Evolutionary conservation across 371 early-diverging fungal species (phyloP), one percentile per base, ranked within the genome.

Genomic region (Cokeromyces recurvatus): DNA sequence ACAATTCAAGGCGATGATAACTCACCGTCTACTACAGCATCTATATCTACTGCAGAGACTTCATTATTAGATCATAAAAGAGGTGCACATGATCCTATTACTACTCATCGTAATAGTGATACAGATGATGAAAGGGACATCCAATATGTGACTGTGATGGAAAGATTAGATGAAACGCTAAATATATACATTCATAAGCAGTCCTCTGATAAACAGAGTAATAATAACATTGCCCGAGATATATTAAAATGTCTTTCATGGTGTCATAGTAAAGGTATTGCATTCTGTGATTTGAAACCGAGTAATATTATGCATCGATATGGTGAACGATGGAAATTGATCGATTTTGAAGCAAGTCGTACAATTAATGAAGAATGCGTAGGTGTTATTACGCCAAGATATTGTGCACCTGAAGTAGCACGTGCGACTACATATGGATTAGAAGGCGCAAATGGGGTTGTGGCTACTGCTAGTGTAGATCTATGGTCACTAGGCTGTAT

Each of bases 401-500:
- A 57, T 36, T 64, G 62, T 54, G 63, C 74, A 7, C 74, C 74
- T 48, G 74, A 74, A 46, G 74, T 74, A 0, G 74, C 74, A 9
- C 50, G 67, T 17, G 74, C 74, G 4, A 74, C 74, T 1, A 74
- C 74, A 0, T 74, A 74, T 32, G 74, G 74, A 1, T 43, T 69
- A 8, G 74, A 74, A 46, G 74, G 74, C 15, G 66, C 74, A 6
- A 67, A 67, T 38, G 74, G 74, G 10, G 74, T 74, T 0, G 74
- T 74, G 5, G 74, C 74, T 24, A 67, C 70, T 0, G 68, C 74
- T 1, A 65, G 68, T 31, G 66, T 74, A 1, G 74, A 74, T 58
- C 38, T 69, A 4, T 74, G 74, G 74, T 67, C 74, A 16, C 57
- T 74, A 8, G 74, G 74, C 5, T 74, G 74, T 48, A 66, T 69